Evolutionary conservation across 441 rosid genomes (phyloP), one percentile per base, ranked within the genome.

Genomic region (Arabidopsis lyrata): DNA sequence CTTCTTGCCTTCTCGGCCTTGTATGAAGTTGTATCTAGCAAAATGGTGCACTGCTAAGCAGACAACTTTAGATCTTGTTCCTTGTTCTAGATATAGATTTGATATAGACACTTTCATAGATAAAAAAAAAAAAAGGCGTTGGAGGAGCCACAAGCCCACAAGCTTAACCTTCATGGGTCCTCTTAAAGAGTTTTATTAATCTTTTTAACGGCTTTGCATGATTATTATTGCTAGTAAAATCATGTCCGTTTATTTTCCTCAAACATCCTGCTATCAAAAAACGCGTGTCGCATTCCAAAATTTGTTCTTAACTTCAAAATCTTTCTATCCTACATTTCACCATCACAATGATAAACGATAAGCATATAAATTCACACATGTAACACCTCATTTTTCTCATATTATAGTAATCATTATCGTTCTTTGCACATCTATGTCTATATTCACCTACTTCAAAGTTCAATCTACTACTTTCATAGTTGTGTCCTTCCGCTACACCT

Each of bases 61-160:
- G 8, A 22, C 7, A 66, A 24, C 38, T 47, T 48, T 6, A 70
- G 24, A 38, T 59, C n/a, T 48, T 48, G 50, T 49, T 59, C 24
- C 59, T 2, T 22, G 24, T 22, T 22, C 24, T 2, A 2, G 22
- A 20, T 1, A 20, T 2, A 22, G 24, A 22, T 22, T 22, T 22
- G 2, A 44, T 9, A 0, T 22, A 59, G 74, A 15, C 39, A 22
- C 59, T 58, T 35, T 13, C 39, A 15, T 52, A 20, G 20, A 56
- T 73, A n/a, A n/a, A n/a, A n/a, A n/a, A 73, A 55, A 58, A 64
- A 55, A 64, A 73, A 64, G 71, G 77, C 71, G 62, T 12, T 56
- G 22, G 64, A 63, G 48, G 49, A 53, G 63, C 31, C 57, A 22
- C 24, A 22, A n/a, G n/a, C n/a, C n/a, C n/a, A n/a, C n/a, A n/a